Conservation (phyloP, 208 protist genomes). For the Leishmania gerbilli region DNA sequence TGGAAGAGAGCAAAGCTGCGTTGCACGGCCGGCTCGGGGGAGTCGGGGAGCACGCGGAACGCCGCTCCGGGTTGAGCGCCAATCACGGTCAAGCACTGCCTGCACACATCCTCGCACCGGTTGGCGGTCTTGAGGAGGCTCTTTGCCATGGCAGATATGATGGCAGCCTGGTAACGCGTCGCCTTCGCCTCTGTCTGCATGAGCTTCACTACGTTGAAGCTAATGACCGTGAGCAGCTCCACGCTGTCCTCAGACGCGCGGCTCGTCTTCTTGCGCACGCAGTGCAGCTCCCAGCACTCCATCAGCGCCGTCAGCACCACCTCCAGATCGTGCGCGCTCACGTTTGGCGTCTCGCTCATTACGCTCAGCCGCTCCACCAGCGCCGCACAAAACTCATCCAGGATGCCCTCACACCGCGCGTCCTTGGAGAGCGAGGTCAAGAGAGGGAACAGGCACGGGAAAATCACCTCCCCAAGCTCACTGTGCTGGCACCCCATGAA, state of each 20-base stretch:
- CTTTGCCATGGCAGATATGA: conserved; percentile 28
- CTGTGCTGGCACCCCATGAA: conserved; percentile 63
- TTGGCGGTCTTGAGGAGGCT: conserved; percentile 54
- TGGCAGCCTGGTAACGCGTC: conserved; percentile 34
- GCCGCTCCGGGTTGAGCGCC: conserved; percentile 28
- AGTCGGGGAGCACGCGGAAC: conserved; percentile 39
- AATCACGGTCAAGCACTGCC: conserved; percentile 46
- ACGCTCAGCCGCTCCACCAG: conserved; percentile 66
- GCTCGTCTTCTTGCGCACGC: conserved; percentile 58
- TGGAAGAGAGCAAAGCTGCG: conserved; percentile 44
- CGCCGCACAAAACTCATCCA: conserved; percentile 81
- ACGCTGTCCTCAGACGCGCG: conserved; percentile 44
- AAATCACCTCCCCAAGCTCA: conserved; percentile 76
- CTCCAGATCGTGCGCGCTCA: conserved; percentile 56
- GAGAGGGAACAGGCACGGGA: conserved; percentile 77
- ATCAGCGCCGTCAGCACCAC: conserved; percentile 65
- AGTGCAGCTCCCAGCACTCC: conserved; percentile 86
- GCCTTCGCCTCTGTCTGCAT: conserved; percentile 40
- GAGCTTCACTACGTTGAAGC: conserved; percentile 44
- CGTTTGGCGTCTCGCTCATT: conserved; percentile 61
- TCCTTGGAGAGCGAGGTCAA: conserved; percentile 82
- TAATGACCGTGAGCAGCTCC: conserved; percentile 72
- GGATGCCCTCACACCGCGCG: conserved; percentile 44
- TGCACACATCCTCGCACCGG: conserved; percentile 52
- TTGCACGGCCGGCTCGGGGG: conserved; percentile 10